Evolutionary conservation across 2,329 filamentous ascomycete genomes (phyloP).

Genomic region (Verticillium tricorpus): DNA sequence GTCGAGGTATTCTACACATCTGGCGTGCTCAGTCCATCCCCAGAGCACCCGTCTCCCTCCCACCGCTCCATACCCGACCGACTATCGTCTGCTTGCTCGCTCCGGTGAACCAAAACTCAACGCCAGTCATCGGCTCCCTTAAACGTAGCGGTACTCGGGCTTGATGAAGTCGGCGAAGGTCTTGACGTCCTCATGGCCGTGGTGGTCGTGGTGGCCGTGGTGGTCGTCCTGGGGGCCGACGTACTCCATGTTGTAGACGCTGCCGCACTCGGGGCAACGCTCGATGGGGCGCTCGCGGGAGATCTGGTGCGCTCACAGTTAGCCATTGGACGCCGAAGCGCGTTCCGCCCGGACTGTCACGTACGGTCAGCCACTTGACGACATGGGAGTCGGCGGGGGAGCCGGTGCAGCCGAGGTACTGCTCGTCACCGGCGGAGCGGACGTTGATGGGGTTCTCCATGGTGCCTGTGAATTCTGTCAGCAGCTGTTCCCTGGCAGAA

Average conservation of each 20-base stretch:
- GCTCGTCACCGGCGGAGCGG: conserved; percentile 89
- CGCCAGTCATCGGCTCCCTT: conserved; percentile 18
- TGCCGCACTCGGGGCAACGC: conserved; percentile 95
- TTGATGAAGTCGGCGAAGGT: conserved; percentile 95
- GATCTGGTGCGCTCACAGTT: conserved; percentile 46
- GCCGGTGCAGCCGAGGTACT: conserved; percentile 95
- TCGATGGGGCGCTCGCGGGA: conserved; percentile 85
- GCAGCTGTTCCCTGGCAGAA: not conserved
- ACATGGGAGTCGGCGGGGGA: conserved; percentile 87
- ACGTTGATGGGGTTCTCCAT: conserved; percentile 86
- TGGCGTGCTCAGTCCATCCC: not conserved
- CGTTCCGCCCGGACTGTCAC: conserved; percentile 25
- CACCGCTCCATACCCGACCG: conserved; percentile 1
- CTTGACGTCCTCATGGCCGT: conserved; percentile 80
- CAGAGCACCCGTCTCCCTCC: conserved; percentile 3
- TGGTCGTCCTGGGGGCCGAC: conserved; percentile 75
- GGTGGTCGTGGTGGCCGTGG: conserved; percentile 46
- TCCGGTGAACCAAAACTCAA: not conserved
- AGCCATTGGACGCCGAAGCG: conserved; percentile 1
- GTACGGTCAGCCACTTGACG: conserved; percentile 85
- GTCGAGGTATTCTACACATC: conserved; percentile 35
- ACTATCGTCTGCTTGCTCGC: not conserved
- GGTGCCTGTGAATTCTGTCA: conserved; percentile 56
- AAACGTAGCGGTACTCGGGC: conserved; percentile 82
- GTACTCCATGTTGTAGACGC: conserved; percentile 97